Evolutionary conservation across 768 basidiomycete genomes (phyloP), one percentile per base, ranked within the genome.

Genomic region (Lentinus brumalis): DNA sequence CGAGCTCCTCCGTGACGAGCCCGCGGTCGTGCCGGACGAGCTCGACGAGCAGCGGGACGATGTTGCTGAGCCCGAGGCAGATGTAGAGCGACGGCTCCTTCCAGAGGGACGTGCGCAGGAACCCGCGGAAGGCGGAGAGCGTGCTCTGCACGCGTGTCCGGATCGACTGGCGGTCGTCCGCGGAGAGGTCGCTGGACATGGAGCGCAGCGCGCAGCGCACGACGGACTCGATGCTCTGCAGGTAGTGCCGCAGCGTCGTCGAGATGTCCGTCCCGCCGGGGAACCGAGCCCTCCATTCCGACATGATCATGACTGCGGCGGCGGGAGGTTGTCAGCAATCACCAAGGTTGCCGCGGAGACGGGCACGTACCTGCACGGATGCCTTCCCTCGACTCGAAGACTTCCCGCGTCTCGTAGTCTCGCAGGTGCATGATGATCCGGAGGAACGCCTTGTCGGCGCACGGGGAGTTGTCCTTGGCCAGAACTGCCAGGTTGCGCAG

Each of bases 51-150:
- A 60, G 45, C 14, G 53, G 59, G 1, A 54, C 59, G 45, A 60
- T 60, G 46, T 60, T 53, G 59, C 59, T 60, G 4, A 60, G 52
- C n/a, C 59, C 59, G 14, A 60, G 39, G 30, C 59, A 60, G 38
- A 60, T 60, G 38, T 60, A 54, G 5, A 60, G 59, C 45, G 59
- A 60, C 5, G 53, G 53, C 46, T 60, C 53, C 14, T 51, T 52
- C 59, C 59, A 60, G 26, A 60, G 59, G 4, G 59, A 50, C 5
- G 59, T 60, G 12, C 53, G 46, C 0, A 60, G 53, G 39, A 60
- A 53, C 21, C 46, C 52, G 46, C 59, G 59, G 52, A 60, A 39
- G 45, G 38, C 31, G 3, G 53, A 39, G 35, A 60, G 30, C n/a
- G 53, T 47, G 38, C 12, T 54, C 16, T 46, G 52, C 16, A 40